phyloP scores from a whole-genome alignment of 106 monocot genomes.

The Phalaenopsis aphrodite region DNA sequence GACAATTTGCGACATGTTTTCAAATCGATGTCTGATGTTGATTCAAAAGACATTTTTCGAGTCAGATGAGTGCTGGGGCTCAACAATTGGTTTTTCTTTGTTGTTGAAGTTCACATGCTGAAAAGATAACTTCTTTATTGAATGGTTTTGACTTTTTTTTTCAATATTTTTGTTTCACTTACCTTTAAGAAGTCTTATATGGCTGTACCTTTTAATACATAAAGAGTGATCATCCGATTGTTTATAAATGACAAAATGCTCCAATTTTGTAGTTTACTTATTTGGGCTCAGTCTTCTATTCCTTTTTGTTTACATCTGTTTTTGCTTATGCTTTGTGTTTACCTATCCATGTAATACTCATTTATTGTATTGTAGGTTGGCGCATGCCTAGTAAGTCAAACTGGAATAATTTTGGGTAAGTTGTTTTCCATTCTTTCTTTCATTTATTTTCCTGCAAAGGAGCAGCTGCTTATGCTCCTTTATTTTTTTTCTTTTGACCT shows the following conservation, averaged over 20 bases:
- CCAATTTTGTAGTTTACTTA: neutral
- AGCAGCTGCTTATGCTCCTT: neutral
- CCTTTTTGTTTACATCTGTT: neutral
- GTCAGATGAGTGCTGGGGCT: neutral
- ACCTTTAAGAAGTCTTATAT: neutral
- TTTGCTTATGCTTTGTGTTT: constrained; percentile 5
- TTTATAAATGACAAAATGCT: too few relatives aligned
- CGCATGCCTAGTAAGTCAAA: constrained; percentile 88
- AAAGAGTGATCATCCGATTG: neutral
- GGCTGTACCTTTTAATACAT: neutral
- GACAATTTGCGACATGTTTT: neutral
- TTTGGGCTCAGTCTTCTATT: neutral
- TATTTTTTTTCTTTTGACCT: neutral
- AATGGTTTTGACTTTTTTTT: neutral
- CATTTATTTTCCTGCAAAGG: neutral
- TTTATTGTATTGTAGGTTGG: constrained; percentile 55
- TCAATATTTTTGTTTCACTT: neutral
- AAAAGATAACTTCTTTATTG: neutral
- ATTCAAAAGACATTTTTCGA: neutral
- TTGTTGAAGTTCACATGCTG: neutral
- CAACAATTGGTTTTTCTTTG: neutral
- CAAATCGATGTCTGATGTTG: neutral
- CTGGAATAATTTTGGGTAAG: constrained; percentile 91
- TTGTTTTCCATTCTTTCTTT: neutral
- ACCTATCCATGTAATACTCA: neutral